Evolutionary conservation across 768 basidiomycete species (phyloP).

Genomic region (Termitomyces bulborhizus): DNA sequence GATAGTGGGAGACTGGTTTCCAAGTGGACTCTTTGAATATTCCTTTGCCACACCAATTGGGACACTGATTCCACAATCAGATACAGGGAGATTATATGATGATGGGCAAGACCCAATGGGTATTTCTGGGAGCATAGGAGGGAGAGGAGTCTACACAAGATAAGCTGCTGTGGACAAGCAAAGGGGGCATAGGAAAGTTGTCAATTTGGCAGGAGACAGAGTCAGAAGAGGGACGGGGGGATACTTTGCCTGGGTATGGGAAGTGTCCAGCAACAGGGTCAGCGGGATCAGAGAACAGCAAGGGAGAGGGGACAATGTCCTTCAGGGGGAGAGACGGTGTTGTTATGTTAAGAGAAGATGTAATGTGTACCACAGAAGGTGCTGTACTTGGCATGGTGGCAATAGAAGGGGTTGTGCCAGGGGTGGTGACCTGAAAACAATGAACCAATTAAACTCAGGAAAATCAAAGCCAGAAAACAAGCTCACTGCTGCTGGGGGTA

Average conservation of each 20-base stretch:
- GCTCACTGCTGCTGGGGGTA: not conserved
- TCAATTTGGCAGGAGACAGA: conserved; percentile 19
- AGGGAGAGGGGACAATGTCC: too few species aligned
- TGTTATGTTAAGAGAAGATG: conserved; percentile 2
- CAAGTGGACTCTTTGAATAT: conserved; percentile 16
- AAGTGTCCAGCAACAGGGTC: not conserved
- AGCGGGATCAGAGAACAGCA: too few species aligned
- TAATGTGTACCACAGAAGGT: not conserved
- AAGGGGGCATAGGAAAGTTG: conserved; percentile 45
- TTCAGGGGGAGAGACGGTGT: conserved; percentile 7
- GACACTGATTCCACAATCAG: too few species aligned
- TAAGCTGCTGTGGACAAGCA: too few species aligned
- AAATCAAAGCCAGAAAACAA: too few species aligned
- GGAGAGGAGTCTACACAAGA: too few species aligned
- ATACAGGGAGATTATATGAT: conserved; percentile 10
- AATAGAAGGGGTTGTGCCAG: not conserved
- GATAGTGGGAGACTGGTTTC: conserved; percentile 28
- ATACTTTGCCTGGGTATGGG: conserved; percentile 3
- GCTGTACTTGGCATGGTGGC: not conserved
- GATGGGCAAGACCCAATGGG: too few species aligned
- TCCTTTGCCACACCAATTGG: conserved; percentile 9
- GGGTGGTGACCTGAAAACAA: conserved; percentile 1
- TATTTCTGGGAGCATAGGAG: too few species aligned
- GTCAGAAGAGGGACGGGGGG: too few species aligned
- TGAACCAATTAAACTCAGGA: too few species aligned